phyloP scores from a whole-genome alignment of 2,329 filamentous ascomycete species.

The Colletotrichum sp. region DNA sequence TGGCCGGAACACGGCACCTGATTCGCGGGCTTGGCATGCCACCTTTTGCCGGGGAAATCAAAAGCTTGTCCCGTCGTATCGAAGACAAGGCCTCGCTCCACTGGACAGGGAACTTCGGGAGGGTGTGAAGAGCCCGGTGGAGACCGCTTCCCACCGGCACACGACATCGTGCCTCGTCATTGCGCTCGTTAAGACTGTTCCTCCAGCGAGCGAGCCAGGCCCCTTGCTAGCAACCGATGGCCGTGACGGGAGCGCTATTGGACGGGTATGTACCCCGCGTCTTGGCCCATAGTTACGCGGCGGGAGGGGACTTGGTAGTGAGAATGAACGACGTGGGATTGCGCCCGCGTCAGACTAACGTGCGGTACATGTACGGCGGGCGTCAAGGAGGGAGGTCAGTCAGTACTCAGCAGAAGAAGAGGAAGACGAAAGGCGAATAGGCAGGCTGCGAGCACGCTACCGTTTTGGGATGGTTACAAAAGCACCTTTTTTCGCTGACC shows the following conservation, averaged over 20 bases:
- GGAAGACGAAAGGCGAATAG: not conserved
- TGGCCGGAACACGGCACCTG: slow-evolving; percentile 8
- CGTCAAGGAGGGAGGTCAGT: not conserved
- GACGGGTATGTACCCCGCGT: slow-evolving; percentile 21
- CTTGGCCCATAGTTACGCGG: not conserved
- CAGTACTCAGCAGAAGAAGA: not conserved
- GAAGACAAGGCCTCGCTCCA: not conserved
- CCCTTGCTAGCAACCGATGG: not conserved
- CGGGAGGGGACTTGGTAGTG: not conserved
- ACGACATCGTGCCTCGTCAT: slow-evolving; percentile 10
- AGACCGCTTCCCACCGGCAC: not conserved
- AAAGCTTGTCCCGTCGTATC: slow-evolving; percentile 20
- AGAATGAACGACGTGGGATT: not conserved
- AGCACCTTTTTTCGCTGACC: not conserved
- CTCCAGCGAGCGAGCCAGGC: not conserved
- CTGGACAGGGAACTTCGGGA: not conserved
- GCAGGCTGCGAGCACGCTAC: not conserved
- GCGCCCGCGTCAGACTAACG: not conserved
- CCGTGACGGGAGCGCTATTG: slow-evolving; percentile 18
- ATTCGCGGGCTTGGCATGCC: slow-evolving; percentile 16
- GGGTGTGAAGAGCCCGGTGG: not conserved
- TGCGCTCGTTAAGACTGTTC: not conserved
- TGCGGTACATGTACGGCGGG: not conserved
- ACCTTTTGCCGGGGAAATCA: not conserved
- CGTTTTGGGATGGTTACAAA: not conserved